A percentile compares a stretch with the other conserved stretches of the same genome.
phyloP scores from a whole-genome alignment of 2,329 filamentous ascomycete species.

The Pseudocercospora crystallina region DNA sequence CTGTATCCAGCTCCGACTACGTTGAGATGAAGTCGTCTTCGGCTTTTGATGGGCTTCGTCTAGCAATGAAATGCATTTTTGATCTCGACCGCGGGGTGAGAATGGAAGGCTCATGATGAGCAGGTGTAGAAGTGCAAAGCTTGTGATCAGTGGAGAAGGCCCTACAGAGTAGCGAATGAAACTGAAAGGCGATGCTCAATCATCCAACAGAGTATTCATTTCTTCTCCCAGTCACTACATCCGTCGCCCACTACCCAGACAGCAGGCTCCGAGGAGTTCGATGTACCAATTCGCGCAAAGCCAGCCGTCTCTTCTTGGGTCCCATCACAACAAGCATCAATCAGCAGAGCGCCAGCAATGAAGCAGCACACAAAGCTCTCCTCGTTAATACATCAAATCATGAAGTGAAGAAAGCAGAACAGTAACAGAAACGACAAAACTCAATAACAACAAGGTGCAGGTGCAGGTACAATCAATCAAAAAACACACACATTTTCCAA shows the following conservation, averaged over 20 bases:
- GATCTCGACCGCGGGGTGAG: no score
- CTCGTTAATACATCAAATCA: constrained; percentile 14
- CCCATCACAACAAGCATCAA: constrained; percentile 8
- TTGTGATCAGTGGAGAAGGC: no score
- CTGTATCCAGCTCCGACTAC: no score
- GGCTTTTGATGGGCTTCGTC: no score
- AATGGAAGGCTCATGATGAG: constrained; percentile 96
- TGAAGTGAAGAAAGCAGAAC: constrained; percentile 6
- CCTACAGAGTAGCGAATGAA: no score
- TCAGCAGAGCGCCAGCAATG: constrained; percentile 1
- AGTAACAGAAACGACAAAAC: constrained; percentile 3
- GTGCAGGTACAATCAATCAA: neutral
- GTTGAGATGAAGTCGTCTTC: no score
- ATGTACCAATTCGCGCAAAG: neutral
- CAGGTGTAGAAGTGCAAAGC: constrained; percentile 61
- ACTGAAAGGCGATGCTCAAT: no score
- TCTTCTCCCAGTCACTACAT: no score
- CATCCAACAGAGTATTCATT: no score
- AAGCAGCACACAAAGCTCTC: constrained; percentile 4
- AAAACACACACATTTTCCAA: constrained; percentile 8
- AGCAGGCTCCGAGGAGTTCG: no score
- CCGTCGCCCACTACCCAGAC: no score
- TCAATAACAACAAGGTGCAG: neutral
- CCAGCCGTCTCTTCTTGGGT: constrained; percentile 13
- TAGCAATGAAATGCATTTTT: no score